Conservation (phyloP, 192 early-diverging fungal species). For the Polychytrium aggregatum region DNA sequence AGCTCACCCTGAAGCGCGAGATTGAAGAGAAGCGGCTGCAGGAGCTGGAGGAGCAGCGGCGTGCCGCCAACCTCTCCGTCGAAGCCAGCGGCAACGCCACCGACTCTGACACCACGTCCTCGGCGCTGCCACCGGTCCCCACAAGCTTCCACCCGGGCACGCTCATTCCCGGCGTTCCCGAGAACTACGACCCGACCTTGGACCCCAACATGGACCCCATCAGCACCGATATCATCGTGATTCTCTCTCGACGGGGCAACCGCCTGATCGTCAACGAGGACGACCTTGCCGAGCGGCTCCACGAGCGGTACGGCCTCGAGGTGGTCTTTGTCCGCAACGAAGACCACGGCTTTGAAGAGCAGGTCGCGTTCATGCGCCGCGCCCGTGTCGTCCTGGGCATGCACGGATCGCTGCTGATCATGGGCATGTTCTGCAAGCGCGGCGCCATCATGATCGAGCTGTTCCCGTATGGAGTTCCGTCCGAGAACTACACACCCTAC, state of each 20-base stretch:
- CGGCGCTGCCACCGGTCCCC: no score
- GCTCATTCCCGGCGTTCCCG: no score
- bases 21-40: no score
- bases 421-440: constrained; percentile 40
- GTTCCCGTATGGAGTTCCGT: constrained; percentile 35
- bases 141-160: constrained; percentile 1
- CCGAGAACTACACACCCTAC: constrained; percentile 39
- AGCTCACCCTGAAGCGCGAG: no score
- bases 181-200: no score
- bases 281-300: constrained; percentile 14
- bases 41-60: constrained; percentile 2
- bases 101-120: no score
- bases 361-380: constrained; percentile 29
- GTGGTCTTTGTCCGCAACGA: constrained; percentile 35
- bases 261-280: constrained; percentile 35
- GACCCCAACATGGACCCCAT: constrained; percentile 4
- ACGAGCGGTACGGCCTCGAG: constrained; percentile 10
- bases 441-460: constrained; percentile 36
- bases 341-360: constrained; percentile 34
- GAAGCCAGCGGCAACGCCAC: background rate
- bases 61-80: background rate
- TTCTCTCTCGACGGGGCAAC: constrained; percentile 26
- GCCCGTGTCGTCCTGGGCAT: constrained; percentile 37
- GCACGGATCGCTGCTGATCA: constrained; percentile 38
- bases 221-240: constrained; percentile 30